Evolutionary conservation across 176 grass and related monocot genomes (phyloP).

Genomic region (Panicum miliaceum): DNA sequence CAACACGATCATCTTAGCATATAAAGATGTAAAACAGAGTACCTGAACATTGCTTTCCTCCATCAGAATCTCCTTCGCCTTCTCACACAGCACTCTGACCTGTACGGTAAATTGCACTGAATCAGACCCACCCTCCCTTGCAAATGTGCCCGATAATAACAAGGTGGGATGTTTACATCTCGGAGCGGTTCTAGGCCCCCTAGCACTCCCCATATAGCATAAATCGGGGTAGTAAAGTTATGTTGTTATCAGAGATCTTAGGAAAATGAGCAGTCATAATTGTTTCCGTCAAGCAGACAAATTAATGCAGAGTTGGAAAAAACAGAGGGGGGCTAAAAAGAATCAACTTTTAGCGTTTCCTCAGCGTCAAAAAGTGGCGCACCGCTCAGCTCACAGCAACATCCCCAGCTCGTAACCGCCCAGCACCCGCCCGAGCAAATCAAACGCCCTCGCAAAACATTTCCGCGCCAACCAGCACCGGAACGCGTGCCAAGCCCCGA

Average conservation of each 20-base stretch:
- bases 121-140: neutral
- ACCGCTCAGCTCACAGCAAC: neutral
- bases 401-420: neutral
- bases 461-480: neutral
- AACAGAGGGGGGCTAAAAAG: neutral
- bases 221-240: neutral
- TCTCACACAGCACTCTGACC: slow-evolving; percentile 89
- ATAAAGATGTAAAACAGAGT: slow-evolving; percentile 8
- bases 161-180: neutral
- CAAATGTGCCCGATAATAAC: neutral
- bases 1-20: neutral
- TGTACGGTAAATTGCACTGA: slow-evolving; percentile 10
- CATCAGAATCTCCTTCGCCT: slow-evolving; percentile 99
- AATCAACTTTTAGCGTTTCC: neutral
- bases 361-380: neutral
- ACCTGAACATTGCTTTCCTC: slow-evolving; percentile 98
- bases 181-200: neutral
- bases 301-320: neutral
- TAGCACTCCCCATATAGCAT: neutral
- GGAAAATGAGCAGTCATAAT: neutral
- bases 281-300: neutral
- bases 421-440: neutral
- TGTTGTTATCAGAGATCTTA: neutral
- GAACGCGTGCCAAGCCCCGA: slow-evolving; percentile 5
- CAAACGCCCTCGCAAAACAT: neutral